A percentile compares a stretch with the other conserved stretches of the same genome.
These are phyloP conservation scores for Xylaria acuta DNA, from an alignment of 495 filamentous ascomycete genomes.

Conservation along the genomic window DNA sequence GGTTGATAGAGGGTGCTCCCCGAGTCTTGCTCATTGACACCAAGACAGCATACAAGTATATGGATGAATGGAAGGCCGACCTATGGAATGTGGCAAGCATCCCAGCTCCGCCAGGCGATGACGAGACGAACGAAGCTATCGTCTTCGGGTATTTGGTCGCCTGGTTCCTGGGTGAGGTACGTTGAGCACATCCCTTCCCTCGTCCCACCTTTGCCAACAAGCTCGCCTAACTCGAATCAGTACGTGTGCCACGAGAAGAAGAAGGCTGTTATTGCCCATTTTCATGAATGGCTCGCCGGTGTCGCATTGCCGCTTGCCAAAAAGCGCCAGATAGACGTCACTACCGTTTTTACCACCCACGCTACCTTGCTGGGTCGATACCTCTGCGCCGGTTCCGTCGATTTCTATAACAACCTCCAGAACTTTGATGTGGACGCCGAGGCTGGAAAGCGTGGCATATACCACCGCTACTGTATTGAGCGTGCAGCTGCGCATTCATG, in stretches of 20 bases:
- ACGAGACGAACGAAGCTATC: constrained; percentile 96
- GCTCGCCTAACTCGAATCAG: constrained; percentile 52
- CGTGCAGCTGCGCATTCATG: constrained; percentile 87
- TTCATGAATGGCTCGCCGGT: constrained; percentile 98
- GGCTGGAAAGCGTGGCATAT: constrained; percentile 96
- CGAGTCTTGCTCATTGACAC: constrained; percentile 94
- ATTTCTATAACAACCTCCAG: constrained; percentile 99
- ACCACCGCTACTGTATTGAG: constrained; percentile 98
- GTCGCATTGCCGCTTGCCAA: constrained; percentile 93
- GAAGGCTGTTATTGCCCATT: constrained; percentile 93
- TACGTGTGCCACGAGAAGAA: constrained; percentile 91
- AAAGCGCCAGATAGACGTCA: constrained; percentile 93
- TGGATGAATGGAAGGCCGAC: constrained; percentile 98
- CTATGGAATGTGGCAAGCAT: constrained; percentile 94
- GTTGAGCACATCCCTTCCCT: constrained; percentile 29
- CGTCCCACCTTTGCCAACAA: not conserved
- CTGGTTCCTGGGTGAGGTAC: constrained; percentile 97
- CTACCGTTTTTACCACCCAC: constrained; percentile 98
- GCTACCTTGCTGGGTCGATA: constrained; percentile 94
- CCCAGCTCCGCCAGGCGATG: constrained; percentile 86
- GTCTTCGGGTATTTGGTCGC: constrained; percentile 97
- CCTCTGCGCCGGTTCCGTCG: constrained; percentile 94
- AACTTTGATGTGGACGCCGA: constrained; percentile 96
- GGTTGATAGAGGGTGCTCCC: constrained; percentile 96
- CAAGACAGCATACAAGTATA: constrained; percentile 84